Evolutionary conservation across 352 stramenopile genomes (phyloP).

Genomic region (Pseudoperonospora humuli): DNA sequence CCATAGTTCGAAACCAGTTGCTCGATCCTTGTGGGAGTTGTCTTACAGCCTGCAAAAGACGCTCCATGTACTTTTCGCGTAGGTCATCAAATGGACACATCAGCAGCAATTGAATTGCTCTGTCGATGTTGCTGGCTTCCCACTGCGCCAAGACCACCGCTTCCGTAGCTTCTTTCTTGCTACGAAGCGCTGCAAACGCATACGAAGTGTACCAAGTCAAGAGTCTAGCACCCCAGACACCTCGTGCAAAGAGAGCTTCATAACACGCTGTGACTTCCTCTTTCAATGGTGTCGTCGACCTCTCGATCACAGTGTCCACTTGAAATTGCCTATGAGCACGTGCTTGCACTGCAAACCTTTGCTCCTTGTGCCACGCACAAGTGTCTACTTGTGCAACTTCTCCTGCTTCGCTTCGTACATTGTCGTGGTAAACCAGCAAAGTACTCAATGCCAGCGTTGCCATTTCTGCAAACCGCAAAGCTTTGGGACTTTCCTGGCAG

Average conservation of each 20-base stretch:
- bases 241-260: slow-evolving; percentile 36
- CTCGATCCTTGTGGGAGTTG: slow-evolving; percentile 11
- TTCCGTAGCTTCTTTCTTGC: slow-evolving; percentile 22
- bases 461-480: slow-evolving; percentile 14
- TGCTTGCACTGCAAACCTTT: slow-evolving; percentile 21
- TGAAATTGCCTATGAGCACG: slow-evolving; percentile 37
- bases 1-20: slow-evolving; percentile 22
- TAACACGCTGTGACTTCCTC: slow-evolving; percentile 20
- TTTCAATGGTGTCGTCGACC: not conserved
- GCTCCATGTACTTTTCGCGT: slow-evolving; percentile 27
- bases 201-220: slow-evolving; percentile 47
- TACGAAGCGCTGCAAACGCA: slow-evolving; percentile 34
- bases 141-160: slow-evolving; percentile 31
- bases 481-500: slow-evolving; percentile 4
- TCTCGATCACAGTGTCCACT: slow-evolving; percentile 4
- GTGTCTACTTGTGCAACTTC: slow-evolving; percentile 1
- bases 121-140: slow-evolving; percentile 22
- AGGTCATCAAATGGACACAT: slow-evolving; percentile 51
- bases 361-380: slow-evolving; percentile 34
- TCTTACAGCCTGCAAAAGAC: slow-evolving; percentile 17
- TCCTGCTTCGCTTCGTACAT: not conserved
- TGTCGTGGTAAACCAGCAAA: slow-evolving; percentile 23
- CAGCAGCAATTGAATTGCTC: slow-evolving; percentile 44
- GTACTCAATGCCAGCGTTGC: slow-evolving; percentile 37
- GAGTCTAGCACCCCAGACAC: slow-evolving; percentile 34